phyloP scores from a whole-genome alignment of 2,329 filamentous ascomycete species.

The Fusarium siculi region DNA sequence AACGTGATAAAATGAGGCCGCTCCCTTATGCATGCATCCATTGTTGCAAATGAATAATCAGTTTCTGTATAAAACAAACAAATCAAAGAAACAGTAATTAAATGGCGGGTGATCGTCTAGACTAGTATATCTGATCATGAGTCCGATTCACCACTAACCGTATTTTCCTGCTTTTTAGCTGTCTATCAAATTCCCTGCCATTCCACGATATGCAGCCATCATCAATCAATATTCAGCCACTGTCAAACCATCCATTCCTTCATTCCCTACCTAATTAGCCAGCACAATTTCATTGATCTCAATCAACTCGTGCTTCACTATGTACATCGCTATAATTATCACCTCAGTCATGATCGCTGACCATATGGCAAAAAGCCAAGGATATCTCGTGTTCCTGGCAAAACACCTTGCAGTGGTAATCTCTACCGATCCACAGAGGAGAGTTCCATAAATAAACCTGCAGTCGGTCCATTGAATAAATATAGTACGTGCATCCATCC shows the following conservation, averaged over 20 bases:
- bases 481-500: constrained; percentile 6
- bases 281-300: background rate
- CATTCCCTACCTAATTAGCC: background rate
- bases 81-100: background rate
- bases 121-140: background rate
- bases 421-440: constrained; percentile 25
- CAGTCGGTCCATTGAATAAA: constrained; percentile 7
- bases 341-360: background rate
- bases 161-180: background rate
- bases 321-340: background rate
- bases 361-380: background rate
- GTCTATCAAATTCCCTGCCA: constrained; percentile 2
- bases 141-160: background rate
- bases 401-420: constrained; percentile 29
- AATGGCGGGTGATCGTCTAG: background rate
- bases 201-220: constrained; percentile 21
- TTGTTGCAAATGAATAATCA: background rate
- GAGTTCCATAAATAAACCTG: constrained; percentile 35
- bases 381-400: constrained; percentile 14
- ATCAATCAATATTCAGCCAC: constrained; percentile 21
- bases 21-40: constrained; percentile 2
- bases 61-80: constrained; percentile 6
- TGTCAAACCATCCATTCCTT: background rate
- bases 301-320: background rate
- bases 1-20: constrained; percentile 3